phyloP scores from a whole-genome alignment of 1,284 basidiomycete species.

The Ganoderma multipileum region DNA sequence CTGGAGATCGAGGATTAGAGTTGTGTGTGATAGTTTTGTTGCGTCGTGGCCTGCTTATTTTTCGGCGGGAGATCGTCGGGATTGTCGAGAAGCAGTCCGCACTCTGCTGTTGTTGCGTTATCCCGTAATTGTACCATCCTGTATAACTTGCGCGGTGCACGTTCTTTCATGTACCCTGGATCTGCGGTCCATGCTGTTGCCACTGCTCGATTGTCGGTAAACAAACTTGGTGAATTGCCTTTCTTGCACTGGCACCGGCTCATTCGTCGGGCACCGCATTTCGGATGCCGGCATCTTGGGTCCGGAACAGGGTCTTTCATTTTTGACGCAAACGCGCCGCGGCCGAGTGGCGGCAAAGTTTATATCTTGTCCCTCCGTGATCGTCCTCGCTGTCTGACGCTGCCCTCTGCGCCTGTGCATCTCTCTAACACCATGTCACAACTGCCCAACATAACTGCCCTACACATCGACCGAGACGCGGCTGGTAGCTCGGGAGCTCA shows the following conservation, averaged over 20 bases:
- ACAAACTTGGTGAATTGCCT: conserved; percentile 22
- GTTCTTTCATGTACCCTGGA: conserved; percentile 22
- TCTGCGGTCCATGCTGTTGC: not conserved
- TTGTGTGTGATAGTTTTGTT: conserved; percentile 18
- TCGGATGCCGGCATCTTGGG: conserved; percentile 4
- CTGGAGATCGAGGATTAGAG: conserved; percentile 71
- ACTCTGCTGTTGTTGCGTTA: conserved; percentile 8
- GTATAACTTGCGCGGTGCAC: conserved; percentile 22
- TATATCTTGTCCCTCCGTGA: conserved; percentile 4
- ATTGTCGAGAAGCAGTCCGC: not conserved
- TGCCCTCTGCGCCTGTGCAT: not conserved
- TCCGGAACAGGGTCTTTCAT: conserved; percentile 11
- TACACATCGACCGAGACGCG: conserved; percentile 4
- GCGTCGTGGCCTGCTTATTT: conserved; percentile 7
- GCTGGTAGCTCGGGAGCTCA: conserved; percentile 2
- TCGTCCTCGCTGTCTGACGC: not conserved
- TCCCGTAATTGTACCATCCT: conserved; percentile 11
- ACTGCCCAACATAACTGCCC: conserved; percentile 3
- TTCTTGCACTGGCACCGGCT: conserved; percentile 12
- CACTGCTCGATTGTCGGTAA: conserved; percentile 13
- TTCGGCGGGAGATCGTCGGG: conserved; percentile 18
- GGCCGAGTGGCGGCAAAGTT: not conserved
- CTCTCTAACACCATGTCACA: conserved; percentile 5
- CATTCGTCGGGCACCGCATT: conserved; percentile 4
- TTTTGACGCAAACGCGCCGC: conserved; percentile 3